Evolutionary conservation across 2,329 filamentous ascomycete species (phyloP).

Genomic region (Colletotrichum echinochloae): DNA sequence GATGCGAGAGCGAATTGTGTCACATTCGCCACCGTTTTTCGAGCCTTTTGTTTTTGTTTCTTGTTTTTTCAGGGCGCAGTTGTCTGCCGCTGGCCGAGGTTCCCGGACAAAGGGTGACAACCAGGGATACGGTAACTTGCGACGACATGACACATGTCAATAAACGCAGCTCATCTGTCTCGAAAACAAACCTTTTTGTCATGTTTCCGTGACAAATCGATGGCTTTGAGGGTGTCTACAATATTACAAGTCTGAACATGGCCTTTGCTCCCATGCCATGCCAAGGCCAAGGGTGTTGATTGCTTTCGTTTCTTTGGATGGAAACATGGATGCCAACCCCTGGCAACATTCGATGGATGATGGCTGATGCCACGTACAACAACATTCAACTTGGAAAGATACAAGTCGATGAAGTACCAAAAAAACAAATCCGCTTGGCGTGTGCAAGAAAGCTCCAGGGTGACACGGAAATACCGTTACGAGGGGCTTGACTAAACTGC

Average conservation of each 20-base stretch:
- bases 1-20: background rate
- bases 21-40: constrained; percentile 13
- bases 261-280: constrained; percentile 4
- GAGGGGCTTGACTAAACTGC: background rate
- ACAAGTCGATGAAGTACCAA: constrained; percentile 26
- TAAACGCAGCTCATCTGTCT: constrained; percentile 23
- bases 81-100: constrained; percentile 8
- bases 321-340: constrained; percentile 28
- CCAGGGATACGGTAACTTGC: constrained; percentile 1
- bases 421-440: background rate
- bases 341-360: constrained; percentile 19
- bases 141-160: constrained; percentile 22
- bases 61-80: background rate
- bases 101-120: background rate
- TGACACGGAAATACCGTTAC: constrained; percentile 9
- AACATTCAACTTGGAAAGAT: background rate
- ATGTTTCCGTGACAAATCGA: background rate
- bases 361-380: constrained; percentile 13
- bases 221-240: background rate
- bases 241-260: constrained; percentile 4
- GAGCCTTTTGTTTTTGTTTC: no score
- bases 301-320: constrained; percentile 1
- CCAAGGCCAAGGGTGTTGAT: constrained; percentile 16
- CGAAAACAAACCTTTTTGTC: constrained; percentile 13
- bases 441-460: constrained; percentile 2